These are phyloP conservation scores for Phytopythium helicoides DNA, from an alignment of 352 stramenopile genomes.

Conservation along the genomic window DNA sequence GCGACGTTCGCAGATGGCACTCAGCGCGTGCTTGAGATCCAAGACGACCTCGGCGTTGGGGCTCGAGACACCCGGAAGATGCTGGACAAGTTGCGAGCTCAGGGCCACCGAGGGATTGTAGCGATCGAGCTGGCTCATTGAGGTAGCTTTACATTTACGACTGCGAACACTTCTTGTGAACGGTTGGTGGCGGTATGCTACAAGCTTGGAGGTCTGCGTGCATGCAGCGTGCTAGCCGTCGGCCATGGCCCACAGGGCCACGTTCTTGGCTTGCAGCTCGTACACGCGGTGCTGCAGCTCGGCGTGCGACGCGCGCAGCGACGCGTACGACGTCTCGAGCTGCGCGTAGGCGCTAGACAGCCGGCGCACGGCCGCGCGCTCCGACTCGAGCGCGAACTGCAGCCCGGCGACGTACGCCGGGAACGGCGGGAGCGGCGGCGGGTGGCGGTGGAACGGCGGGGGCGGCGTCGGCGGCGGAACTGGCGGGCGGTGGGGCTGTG, in stretches of 20 bases:
- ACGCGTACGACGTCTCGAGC: slow-evolving; percentile 1
- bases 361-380: slow-evolving; percentile 1
- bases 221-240: not conserved
- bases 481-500: not conserved
- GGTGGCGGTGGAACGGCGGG: not conserved
- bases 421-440: not conserved
- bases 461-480: not conserved
- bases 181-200: not conserved
- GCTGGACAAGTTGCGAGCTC: slow-evolving; percentile 46
- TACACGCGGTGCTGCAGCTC: slow-evolving; percentile 2
- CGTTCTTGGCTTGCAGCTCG: slow-evolving; percentile 5
- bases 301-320: not conserved
- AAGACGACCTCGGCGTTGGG: slow-evolving; percentile 64
- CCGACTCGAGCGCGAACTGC: slow-evolving; percentile 6
- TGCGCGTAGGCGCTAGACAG: slow-evolving; percentile 2
- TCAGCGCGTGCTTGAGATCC: slow-evolving; percentile 64
- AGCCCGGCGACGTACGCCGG: slow-evolving; percentile 1
- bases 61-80: slow-evolving; percentile 46
- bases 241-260: slow-evolving; percentile 5
- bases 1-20: slow-evolving; percentile 66
- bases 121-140: slow-evolving; percentile 45
- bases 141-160: not conserved
- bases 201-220: not conserved
- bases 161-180: not conserved
- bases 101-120: slow-evolving; percentile 54